phyloP scores from a whole-genome alignment of 306 rosid species.

The Prinsepia uniflora region DNA sequence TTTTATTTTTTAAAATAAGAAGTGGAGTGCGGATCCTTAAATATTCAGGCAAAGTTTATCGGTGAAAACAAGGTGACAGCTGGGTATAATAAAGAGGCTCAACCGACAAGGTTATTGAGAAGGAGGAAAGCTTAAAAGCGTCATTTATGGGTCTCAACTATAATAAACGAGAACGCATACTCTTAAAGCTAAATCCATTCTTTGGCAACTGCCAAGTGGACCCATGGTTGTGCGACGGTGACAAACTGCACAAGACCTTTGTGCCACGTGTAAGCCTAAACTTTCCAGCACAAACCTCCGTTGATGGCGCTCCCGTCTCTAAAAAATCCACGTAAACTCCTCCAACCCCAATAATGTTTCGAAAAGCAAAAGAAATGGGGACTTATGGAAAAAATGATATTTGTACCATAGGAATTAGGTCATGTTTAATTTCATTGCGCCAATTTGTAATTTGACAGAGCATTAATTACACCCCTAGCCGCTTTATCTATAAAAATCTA shows the following conservation, averaged over 20 bases:
- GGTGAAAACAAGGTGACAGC: conserved; percentile 13
- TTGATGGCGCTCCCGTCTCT: conserved; percentile 16
- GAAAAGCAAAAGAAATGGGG: not conserved
- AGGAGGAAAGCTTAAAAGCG: not conserved
- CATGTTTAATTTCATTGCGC: not conserved
- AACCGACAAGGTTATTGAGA: not conserved
- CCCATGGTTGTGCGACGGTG: conserved; percentile 13
- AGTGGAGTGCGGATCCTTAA: too few relatives aligned
- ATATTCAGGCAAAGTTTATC: not conserved
- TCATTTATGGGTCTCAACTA: not conserved
- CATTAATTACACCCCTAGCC: too few relatives aligned
- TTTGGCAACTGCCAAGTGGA: conserved; percentile 32
- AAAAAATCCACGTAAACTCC: not conserved
- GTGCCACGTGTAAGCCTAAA: conserved; percentile 30
- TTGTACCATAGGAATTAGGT: not conserved
- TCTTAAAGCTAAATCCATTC: conserved; percentile 22
- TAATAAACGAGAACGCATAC: conserved; percentile 4
- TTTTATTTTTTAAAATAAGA: too few relatives aligned
- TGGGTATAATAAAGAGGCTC: not conserved
- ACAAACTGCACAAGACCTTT: conserved; percentile 27
- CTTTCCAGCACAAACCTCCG: conserved; percentile 21
- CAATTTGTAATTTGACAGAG: too few relatives aligned
- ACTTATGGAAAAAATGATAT: not conserved
- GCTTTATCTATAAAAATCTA: too few relatives aligned
- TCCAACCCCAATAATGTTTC: not conserved